A percentile compares a stretch with the other conserved stretches of the same genome.
Conservation (phyloP, 2,329 filamentous ascomycete species). For the Sarocladiaceae sp. region DNA sequence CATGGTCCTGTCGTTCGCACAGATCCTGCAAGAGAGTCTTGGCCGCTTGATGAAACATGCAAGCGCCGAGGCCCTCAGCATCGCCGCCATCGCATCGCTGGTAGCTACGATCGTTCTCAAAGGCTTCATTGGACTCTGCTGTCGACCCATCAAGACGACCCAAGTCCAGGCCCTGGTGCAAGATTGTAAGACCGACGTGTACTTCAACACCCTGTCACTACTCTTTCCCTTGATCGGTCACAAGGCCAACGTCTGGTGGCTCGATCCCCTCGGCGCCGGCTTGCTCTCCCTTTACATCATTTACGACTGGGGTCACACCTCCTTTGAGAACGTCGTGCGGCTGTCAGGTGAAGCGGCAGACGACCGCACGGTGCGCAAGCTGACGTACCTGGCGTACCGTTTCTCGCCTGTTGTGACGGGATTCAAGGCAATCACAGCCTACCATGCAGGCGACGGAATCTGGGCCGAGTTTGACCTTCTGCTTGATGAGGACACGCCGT, state of each 20-base stretch:
- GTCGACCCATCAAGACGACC: conserved; percentile 72
- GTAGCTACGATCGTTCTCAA: conserved; percentile 71
- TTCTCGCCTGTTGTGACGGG: conserved; percentile 25
- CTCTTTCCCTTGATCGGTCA: conserved; percentile 71
- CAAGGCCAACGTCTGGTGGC: conserved; percentile 56
- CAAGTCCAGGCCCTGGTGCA: conserved; percentile 64
- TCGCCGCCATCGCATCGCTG: conserved; percentile 42
- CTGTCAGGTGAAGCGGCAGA: conserved; percentile 26
- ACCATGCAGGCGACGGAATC: conserved; percentile 26
- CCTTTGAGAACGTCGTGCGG: conserved; percentile 22
- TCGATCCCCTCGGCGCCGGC: conserved; percentile 56
- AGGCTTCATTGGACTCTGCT: conserved; percentile 75
- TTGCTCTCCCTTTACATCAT: conserved; percentile 62
- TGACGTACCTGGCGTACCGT: conserved; percentile 26
- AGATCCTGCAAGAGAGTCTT: conserved; percentile 65
- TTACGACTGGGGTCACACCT: conserved; percentile 59
- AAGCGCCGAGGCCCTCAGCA: conserved; percentile 27
- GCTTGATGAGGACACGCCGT: conserved; percentile 23
- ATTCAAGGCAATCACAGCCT: conserved; percentile 27
- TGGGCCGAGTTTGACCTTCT: conserved; percentile 28
- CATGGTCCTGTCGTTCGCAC: conserved; percentile 76
- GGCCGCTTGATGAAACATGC: conserved; percentile 55
- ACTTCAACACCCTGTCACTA: conserved; percentile 83
- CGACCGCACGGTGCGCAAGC: conserved; percentile 22
- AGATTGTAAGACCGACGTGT: conserved; percentile 58